phyloP scores from a whole-genome alignment of 805 yeast species.

The Zygoascus bituminiphila region DNA sequence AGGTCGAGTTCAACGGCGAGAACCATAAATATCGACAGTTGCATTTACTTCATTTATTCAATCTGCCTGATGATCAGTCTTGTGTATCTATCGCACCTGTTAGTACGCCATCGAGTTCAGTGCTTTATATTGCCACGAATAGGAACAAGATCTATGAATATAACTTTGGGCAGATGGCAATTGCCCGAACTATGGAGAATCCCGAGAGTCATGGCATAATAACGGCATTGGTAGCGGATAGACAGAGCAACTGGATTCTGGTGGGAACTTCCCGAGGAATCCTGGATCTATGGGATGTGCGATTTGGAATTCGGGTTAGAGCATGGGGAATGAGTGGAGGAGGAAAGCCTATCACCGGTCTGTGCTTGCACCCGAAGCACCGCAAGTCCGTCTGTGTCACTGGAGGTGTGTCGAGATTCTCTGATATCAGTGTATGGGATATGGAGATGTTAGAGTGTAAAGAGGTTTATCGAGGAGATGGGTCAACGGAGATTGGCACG shows the following conservation, averaged over 20 bases:
- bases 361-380: slow-evolving; percentile 40
- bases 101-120: not conserved
- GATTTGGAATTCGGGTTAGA: slow-evolving; percentile 53
- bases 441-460: slow-evolving; percentile 54
- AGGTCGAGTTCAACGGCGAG: slow-evolving; percentile 16
- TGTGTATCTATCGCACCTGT: slow-evolving; percentile 26
- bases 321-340: slow-evolving; percentile 52
- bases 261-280: slow-evolving; percentile 71
- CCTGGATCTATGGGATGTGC: slow-evolving; percentile 71
- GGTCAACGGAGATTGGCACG: slow-evolving; percentile 10
- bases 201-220: slow-evolving; percentile 61
- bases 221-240: slow-evolving; percentile 50
- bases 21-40: slow-evolving; percentile 15
- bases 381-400: slow-evolving; percentile 45
- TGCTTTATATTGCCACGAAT: not conserved
- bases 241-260: slow-evolving; percentile 51
- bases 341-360: slow-evolving; percentile 38
- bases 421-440: slow-evolving; percentile 69
- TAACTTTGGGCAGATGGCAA: not conserved
- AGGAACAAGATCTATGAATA: not conserved
- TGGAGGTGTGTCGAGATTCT: slow-evolving; percentile 52
- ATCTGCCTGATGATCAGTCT: slow-evolving; percentile 34
- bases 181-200: slow-evolving; percentile 37
- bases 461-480: slow-evolving; percentile 31
- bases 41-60: slow-evolving; percentile 35